Base-by-base conservation (phyloP, 2,329 filamentous ascomycete genomes). In the Colletotrichum sojae region DNA sequence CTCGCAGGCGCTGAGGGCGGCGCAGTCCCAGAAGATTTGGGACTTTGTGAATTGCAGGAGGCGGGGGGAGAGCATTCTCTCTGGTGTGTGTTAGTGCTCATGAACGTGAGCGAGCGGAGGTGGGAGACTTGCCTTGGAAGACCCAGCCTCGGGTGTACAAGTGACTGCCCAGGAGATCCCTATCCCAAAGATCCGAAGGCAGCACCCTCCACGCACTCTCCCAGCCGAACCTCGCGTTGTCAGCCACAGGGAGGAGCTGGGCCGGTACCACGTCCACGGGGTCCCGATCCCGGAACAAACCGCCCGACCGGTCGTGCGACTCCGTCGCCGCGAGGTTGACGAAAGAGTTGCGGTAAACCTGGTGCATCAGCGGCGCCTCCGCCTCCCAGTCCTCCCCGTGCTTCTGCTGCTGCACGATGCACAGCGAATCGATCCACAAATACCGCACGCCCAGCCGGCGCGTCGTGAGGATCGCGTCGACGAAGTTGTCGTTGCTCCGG, bases 401-500 rank as follows among this genome's bases (percentile, higher is more conserved):
- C 4, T 31, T 40, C 40, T 75, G 18, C 3, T 22, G 40, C 45
- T 75, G 73, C 6, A 75, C 60, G 49, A 76, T 77, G 51, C 75
- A 77, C 2, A 76, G 59, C 4, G 73, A 75, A 59, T 76, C 74
- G 27, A 76, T 75, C 74, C 74, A 76, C 5, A 76, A 16, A 20
- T 75, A 76, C 2, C 57, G 43, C 40, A 71, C n/a, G 4, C 71
- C 72, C 5, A 75, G 52, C 10, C 46, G 36, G 1, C 69, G 66
- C 2, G 67, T 56, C 5, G 73, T 58, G 6, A 31, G 40, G 3
- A 75, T 53, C n/a, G 73, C 73, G 45, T 76, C 68, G 16, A 52
- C 66, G 39, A 75, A 75, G 56, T 62, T 74, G 22, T 18, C 22
- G 18, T 64, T 68, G 27, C 60, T 58, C 46, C 20, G n/a, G 16